A percentile compares a stretch with the other conserved stretches of the same genome.
Conservation (phyloP, 257 asterid species). For the Solanum rostratum region DNA sequence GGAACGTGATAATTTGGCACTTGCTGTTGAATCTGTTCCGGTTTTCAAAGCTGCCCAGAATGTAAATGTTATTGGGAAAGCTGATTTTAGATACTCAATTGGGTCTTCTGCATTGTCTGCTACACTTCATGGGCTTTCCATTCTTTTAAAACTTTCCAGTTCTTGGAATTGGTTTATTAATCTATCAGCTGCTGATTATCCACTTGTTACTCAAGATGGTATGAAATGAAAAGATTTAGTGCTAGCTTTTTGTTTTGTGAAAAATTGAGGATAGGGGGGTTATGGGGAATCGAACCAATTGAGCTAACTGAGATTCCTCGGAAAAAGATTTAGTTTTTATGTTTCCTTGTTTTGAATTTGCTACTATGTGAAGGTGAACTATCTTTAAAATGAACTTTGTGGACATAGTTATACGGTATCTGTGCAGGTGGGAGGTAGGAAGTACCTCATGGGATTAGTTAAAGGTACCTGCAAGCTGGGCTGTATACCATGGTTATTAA, state of each 20-base stretch:
- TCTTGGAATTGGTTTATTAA: slow-evolving; percentile 90
- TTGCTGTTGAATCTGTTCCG: slow-evolving; percentile 35
- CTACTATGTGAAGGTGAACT: neutral
- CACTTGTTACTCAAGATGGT: slow-evolving; percentile 93
- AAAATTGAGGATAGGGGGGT: neutral
- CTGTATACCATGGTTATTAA: neutral
- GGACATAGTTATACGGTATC: neutral
- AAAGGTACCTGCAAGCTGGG: neutral
- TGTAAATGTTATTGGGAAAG: slow-evolving; percentile 65
- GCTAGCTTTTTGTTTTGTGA: neutral
- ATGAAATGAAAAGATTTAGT: neutral
- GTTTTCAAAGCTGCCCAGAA: slow-evolving; percentile 66
- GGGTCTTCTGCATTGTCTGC: slow-evolving; percentile 69
- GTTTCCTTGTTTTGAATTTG: neutral
- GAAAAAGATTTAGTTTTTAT: neutral
- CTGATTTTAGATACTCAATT: slow-evolving; percentile 33
- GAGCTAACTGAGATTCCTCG: neutral
- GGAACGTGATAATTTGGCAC: slow-evolving; percentile 59
- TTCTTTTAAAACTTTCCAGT: slow-evolving; percentile 35
- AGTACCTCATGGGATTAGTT: neutral
- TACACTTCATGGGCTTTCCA: slow-evolving; percentile 68
- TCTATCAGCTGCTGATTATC: slow-evolving; percentile 68
- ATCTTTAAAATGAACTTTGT: neutral
- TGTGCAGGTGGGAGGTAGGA: neutral
- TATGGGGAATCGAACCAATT: neutral